These are phyloP conservation scores for Yarrowia divulgata DNA, from an alignment of 805 yeast genomes.

Conservation along the genomic window DNA sequence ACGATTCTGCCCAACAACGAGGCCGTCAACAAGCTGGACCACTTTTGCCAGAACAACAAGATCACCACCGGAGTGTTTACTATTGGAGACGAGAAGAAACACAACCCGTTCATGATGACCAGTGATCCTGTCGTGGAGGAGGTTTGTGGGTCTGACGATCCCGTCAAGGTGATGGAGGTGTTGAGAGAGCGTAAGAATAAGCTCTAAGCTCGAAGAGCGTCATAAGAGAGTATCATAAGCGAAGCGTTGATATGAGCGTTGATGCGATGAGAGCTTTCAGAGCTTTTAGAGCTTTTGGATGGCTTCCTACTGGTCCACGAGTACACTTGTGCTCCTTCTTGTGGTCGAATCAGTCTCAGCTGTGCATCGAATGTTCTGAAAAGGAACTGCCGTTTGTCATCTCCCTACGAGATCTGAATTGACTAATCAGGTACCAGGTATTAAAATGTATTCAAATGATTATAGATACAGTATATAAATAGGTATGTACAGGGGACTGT, in stretches of 20 bases:
- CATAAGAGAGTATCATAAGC: too few species aligned
- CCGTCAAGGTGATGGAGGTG: conserved; percentile 68
- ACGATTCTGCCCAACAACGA: conserved; percentile 59
- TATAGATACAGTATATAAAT: not conserved
- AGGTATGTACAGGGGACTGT: not conserved
- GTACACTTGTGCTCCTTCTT: too few species aligned
- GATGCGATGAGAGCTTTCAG: too few species aligned
- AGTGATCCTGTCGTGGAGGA: conserved; percentile 66
- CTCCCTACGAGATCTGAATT: too few species aligned
- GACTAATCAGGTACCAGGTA: too few species aligned
- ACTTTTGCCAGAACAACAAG: conserved; percentile 63
- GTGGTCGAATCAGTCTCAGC: too few species aligned
- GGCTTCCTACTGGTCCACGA: too few species aligned
- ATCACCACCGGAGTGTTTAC: conserved; percentile 87
- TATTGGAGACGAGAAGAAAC: conserved; percentile 76
- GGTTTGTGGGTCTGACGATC: conserved; percentile 57
- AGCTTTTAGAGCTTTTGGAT: too few species aligned
- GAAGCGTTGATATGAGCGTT: not conserved
- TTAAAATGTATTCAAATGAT: too few species aligned
- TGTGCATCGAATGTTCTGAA: too few species aligned
- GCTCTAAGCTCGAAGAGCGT: not conserved
- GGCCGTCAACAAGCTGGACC: conserved; percentile 63
- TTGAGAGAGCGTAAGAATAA: conserved; percentile 80
- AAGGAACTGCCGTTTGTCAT: too few species aligned
- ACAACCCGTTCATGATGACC: conserved; percentile 90